Conservation (phyloP, 2,329 filamentous ascomycete species). For the Camillea tinctor region DNA sequence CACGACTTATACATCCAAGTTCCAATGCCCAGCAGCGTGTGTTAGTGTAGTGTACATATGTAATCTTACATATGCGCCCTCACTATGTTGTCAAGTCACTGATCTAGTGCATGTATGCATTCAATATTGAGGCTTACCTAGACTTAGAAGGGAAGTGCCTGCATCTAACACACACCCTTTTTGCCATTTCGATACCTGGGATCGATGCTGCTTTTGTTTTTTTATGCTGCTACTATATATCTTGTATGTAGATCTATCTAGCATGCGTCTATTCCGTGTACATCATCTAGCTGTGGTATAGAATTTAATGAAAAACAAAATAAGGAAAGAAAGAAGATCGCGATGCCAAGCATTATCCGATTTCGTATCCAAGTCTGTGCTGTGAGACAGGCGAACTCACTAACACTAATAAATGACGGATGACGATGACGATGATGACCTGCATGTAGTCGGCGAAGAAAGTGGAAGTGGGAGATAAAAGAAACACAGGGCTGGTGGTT, state of each 20-base stretch:
- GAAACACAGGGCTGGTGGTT: background rate
- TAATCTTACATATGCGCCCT: background rate
- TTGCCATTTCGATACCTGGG: no score
- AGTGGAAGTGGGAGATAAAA: background rate
- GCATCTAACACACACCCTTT: background rate
- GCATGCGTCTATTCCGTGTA: background rate
- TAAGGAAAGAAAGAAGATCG: background rate
- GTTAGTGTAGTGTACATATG: no score
- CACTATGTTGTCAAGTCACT: background rate
- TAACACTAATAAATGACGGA: conserved; percentile 4
- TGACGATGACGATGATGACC: background rate
- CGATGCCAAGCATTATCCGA: background rate
- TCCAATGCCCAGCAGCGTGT: no score
- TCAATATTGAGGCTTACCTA: background rate
- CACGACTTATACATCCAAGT: background rate
- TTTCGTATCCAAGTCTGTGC: conserved; percentile 16
- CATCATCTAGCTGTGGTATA: background rate
- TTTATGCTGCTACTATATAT: no score
- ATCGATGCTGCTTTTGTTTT: no score
- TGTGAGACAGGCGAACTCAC: conserved; percentile 13
- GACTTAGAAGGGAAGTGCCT: background rate
- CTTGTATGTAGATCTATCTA: background rate
- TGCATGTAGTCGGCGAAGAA: conserved; percentile 1
- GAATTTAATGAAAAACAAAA: background rate
- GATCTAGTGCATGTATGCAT: background rate